Evolutionary conservation across 306 rosid species (phyloP).

Genomic region (Vachellia collinsii): DNA sequence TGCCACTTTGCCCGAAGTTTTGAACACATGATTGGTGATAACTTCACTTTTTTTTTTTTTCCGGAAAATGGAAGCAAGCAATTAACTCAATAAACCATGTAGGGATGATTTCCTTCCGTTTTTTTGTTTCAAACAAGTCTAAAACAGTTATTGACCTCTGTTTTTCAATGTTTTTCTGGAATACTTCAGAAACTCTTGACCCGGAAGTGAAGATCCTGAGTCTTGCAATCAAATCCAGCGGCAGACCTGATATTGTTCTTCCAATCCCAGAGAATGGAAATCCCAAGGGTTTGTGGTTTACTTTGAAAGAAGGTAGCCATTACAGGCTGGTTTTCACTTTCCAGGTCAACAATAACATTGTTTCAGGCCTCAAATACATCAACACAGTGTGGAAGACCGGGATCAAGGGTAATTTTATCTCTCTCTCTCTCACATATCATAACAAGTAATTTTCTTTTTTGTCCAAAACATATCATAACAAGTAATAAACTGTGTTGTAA

Average conservation of each 20-base stretch:
- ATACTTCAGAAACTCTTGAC: constrained; percentile 68
- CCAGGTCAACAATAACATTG: constrained; percentile 81
- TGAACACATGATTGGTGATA: background rate
- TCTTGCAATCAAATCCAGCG: constrained; percentile 76
- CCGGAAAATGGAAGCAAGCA: constrained; percentile 16
- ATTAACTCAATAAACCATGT: constrained; percentile 16
- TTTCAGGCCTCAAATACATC: constrained; percentile 93
- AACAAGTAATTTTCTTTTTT: too few species aligned
- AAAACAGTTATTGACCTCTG: constrained; percentile 5
- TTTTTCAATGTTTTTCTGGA: constrained; percentile 17
- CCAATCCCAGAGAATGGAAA: constrained; percentile 78
- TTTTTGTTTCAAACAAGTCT: background rate
- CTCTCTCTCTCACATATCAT: background rate
- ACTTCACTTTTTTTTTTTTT: constrained; percentile 14
- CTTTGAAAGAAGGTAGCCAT: constrained; percentile 96
- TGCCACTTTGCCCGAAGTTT: background rate
- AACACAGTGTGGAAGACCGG: constrained; percentile 95
- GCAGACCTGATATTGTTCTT: constrained; percentile 75
- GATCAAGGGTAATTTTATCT: constrained; percentile 59
- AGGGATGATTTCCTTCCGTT: background rate
- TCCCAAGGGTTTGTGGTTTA: constrained; percentile 87
- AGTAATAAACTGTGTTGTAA: background rate
- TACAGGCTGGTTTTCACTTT: constrained; percentile 79
- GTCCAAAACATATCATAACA: background rate
- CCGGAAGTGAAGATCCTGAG: constrained; percentile 90